These are phyloP conservation scores for Candida caryicola DNA, from an alignment of 805 yeast species.

Conservation along the genomic window DNA sequence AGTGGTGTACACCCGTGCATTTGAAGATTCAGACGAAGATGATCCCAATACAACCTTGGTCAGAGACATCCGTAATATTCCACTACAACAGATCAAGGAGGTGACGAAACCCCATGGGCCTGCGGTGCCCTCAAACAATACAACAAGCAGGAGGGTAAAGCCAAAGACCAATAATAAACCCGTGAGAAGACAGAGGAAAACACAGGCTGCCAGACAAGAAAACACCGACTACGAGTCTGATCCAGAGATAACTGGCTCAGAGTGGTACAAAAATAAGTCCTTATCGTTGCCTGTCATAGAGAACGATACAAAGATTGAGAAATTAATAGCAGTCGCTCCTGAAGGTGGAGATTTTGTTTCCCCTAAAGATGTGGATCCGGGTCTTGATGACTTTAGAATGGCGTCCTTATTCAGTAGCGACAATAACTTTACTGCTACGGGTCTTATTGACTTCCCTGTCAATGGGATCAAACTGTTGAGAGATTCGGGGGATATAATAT, in stretches of 20 bases:
- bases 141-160: too few species aligned
- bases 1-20: conserved; percentile 51
- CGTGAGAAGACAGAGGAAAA: conserved; percentile 12
- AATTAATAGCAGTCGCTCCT: conserved; percentile 66
- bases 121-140: too few species aligned
- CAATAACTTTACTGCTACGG: conserved; percentile 66
- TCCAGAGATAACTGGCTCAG: conserved; percentile 45
- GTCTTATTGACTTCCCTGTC: conserved; percentile 63
- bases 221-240: conserved; percentile 35
- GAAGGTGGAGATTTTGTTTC: conserved; percentile 46
- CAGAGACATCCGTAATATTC: conserved; percentile 34
- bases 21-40: conserved; percentile 29
- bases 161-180: conserved; percentile 4
- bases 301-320: conserved; percentile 39
- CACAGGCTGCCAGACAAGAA: conserved; percentile 3
- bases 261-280: conserved; percentile 48
- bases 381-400: conserved; percentile 50
- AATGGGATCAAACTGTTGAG: conserved; percentile 59
- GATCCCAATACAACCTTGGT: conserved; percentile 44
- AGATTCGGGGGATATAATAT: conserved; percentile 62
- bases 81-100: conserved; percentile 55
- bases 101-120: conserved; percentile 57
- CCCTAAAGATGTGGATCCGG: conserved; percentile 38
- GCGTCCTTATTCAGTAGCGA: conserved; percentile 64
- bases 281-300: conserved; percentile 50